Evolutionary conservation across 768 basidiomycete genomes (phyloP).

Genomic region (Naganishia vishniacii): DNA sequence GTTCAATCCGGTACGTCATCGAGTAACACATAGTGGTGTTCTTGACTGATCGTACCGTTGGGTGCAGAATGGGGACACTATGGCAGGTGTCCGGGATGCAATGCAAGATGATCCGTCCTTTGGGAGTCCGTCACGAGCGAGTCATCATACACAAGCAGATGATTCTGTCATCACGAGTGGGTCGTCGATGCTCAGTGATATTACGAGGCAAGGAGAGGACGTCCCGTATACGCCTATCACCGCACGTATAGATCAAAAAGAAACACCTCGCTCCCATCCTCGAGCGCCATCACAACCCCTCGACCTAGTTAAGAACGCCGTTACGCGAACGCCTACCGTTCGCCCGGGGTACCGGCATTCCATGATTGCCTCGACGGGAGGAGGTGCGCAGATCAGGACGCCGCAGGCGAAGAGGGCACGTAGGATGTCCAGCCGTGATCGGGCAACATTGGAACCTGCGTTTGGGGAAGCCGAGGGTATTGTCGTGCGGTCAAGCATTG

Average conservation of each 20-base stretch:
- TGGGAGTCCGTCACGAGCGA: background rate
- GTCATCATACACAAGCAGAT: background rate
- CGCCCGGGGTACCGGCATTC: background rate
- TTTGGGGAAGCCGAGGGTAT: background rate
- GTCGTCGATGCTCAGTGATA: too few species aligned
- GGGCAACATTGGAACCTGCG: background rate
- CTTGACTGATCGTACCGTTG: background rate
- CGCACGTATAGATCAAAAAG: too few species aligned
- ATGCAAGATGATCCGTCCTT: slow-evolving; percentile 13
- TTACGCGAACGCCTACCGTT: background rate
- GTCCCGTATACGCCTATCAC: background rate
- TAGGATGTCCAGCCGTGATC: background rate
- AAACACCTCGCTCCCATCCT: too few species aligned
- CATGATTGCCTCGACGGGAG: background rate
- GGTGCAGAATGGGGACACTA: background rate
- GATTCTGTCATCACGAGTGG: too few species aligned
- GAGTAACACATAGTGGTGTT: background rate
- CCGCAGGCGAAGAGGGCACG: background rate
- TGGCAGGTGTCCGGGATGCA: slow-evolving; percentile 1
- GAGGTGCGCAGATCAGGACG: background rate
- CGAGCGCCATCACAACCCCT: too few species aligned
- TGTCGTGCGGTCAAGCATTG: background rate
- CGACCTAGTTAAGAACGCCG: too few species aligned
- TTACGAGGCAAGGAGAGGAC: too few species aligned
- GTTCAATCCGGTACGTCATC: background rate